These are phyloP conservation scores for Botrytis porri DNA, from an alignment of 2,329 filamentous ascomycete species.

Conservation along the genomic window DNA sequence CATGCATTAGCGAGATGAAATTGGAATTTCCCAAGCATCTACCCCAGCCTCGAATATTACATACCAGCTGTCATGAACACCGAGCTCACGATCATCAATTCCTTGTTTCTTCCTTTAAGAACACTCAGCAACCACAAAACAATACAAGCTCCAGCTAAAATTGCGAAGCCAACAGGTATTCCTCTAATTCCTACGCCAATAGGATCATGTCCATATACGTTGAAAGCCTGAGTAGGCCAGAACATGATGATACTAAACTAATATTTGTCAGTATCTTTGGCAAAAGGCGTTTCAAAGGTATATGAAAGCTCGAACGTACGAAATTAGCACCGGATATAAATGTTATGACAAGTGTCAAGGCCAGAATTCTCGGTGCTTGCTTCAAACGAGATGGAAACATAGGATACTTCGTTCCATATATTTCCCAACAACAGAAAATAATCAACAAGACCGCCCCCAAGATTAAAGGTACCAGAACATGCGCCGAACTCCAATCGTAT, in stretches of 20 bases:
- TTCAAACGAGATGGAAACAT: conserved; percentile 52
- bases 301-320: neutral
- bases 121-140: conserved; percentile 56
- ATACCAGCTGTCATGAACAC: conserved; percentile 64
- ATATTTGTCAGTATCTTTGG: neutral
- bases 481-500: conserved; percentile 53
- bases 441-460: conserved; percentile 48
- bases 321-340: conserved; percentile 57
- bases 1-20: conserved; percentile 41
- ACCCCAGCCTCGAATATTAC: neutral
- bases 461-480: conserved; percentile 53
- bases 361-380: conserved; percentile 49
- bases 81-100: conserved; percentile 57
- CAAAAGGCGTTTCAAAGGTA: fast-evolving
- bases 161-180: conserved; percentile 62
- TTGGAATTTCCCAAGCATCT: conserved; percentile 31
- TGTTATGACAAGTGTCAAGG: conserved; percentile 54
- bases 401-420: conserved; percentile 48
- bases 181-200: conserved; percentile 62
- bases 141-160: conserved; percentile 59
- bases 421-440: conserved; percentile 52
- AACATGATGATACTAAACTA: conserved; percentile 46
- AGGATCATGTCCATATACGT: conserved; percentile 63
- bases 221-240: conserved; percentile 60
- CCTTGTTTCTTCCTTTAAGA: conserved; percentile 56